Conservation (phyloP, 805 yeast species). For the Saturnispora mendoncae region DNA sequence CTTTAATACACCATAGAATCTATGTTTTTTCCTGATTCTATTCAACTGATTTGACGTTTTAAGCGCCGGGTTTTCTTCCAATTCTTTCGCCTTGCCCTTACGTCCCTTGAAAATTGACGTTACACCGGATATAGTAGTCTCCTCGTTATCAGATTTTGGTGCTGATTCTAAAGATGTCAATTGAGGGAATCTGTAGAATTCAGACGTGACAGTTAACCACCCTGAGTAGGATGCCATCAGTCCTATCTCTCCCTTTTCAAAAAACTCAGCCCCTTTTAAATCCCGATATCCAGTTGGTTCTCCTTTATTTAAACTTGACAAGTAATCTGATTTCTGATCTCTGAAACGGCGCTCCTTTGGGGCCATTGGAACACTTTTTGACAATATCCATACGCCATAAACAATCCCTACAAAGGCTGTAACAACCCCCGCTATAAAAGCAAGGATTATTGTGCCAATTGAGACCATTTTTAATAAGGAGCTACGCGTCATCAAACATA, state of each 20-base stretch:
- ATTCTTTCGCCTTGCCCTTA: constrained; percentile 8
- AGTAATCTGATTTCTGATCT: constrained; percentile 20
- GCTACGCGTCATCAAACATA: too few relatives aligned
- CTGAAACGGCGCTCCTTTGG: constrained; percentile 13
- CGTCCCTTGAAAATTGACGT: constrained; percentile 1
- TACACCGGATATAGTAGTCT: background rate
- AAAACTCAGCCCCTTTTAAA: constrained; percentile 55
- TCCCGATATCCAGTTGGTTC: constrained; percentile 24
- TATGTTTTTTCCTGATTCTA: constrained; percentile 42
- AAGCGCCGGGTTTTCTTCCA: constrained; percentile 21
- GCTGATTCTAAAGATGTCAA: constrained; percentile 21
- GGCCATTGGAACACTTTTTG: constrained; percentile 14
- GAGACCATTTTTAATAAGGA: too few relatives aligned
- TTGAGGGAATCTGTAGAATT: constrained; percentile 50
- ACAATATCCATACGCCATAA: too few relatives aligned
- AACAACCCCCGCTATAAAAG: background rate
- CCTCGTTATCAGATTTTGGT: constrained; percentile 4
- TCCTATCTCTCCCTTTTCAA: constrained; percentile 52
- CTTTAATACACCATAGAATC: constrained; percentile 62
- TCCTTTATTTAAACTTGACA: constrained; percentile 18
- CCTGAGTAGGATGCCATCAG: constrained; percentile 59
- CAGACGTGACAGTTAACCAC: constrained; percentile 80
- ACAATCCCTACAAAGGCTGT: background rate
- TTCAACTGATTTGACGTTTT: constrained; percentile 32
- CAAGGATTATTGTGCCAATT: too few relatives aligned